These are phyloP conservation scores for Clarkia xantiana DNA, from an alignment of 345 rosid species.

Conservation along the genomic window DNA sequence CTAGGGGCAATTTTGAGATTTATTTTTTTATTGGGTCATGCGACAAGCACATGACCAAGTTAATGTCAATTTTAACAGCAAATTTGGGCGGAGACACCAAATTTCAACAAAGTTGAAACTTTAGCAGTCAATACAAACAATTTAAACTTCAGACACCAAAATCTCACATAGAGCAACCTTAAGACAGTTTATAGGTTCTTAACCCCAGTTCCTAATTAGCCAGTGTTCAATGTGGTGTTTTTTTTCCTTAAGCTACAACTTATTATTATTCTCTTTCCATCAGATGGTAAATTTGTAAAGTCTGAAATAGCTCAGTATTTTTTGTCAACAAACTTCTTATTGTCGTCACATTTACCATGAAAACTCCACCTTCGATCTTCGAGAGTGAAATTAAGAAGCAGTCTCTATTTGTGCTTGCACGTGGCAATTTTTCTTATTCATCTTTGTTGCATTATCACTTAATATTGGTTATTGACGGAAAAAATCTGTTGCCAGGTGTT, in stretches of 20 bases:
- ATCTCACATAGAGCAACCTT: too few species aligned
- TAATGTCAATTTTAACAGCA: too few species aligned
- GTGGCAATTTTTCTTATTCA: background rate
- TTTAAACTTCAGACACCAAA: too few species aligned
- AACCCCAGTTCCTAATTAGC: constrained; percentile 1
- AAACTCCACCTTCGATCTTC: constrained; percentile 59
- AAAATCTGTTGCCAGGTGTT: constrained; percentile 39
- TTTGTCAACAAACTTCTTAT: constrained; percentile 76
- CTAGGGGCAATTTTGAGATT: too few species aligned
- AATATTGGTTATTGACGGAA: background rate
- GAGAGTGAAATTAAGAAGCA: constrained; percentile 88
- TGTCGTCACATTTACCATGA: constrained; percentile 69
- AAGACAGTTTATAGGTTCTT: too few species aligned
- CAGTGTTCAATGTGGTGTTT: background rate
- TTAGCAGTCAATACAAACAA: too few species aligned
- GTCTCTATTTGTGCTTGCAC: constrained; percentile 14
- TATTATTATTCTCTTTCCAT: constrained; percentile 7
- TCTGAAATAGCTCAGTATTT: constrained; percentile 49
- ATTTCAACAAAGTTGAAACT: too few species aligned
- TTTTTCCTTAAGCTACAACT: background rate
- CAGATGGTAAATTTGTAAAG: constrained; percentile 84
- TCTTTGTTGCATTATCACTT: background rate
- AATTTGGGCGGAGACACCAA: too few species aligned
- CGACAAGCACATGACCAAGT: too few species aligned
- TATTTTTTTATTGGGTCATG: too few species aligned